A percentile compares a stretch with the other conserved stretches of the same genome.
These are phyloP conservation scores for Didymella lethalis DNA, from an alignment of 2,329 filamentous ascomycete species.

Conservation along the genomic window DNA sequence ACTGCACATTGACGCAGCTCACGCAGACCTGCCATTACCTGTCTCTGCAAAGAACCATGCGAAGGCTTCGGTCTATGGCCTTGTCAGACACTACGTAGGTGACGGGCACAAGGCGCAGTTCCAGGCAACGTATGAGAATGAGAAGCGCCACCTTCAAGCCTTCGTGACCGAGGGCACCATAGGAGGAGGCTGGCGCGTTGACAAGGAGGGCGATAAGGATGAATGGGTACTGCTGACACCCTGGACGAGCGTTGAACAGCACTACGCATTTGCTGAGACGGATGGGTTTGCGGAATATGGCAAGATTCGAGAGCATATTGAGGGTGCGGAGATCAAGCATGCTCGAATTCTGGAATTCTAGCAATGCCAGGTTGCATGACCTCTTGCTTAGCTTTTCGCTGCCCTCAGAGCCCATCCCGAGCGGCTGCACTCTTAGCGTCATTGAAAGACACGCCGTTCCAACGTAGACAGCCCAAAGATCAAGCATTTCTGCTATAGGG, in stretches of 20 bases:
- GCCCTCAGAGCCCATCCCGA: not conserved
- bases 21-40: constrained; percentile 39
- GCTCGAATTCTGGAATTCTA: constrained; percentile 30
- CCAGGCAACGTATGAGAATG: constrained; percentile 33
- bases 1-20: constrained; percentile 54
- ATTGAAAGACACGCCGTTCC: not conserved
- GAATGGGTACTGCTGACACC: constrained; percentile 55
- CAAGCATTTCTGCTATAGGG: not conserved
- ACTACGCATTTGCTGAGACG: constrained; percentile 45
- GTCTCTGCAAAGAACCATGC: constrained; percentile 9
- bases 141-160: constrained; percentile 35
- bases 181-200: constrained; percentile 53
- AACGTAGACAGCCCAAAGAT: not conserved
- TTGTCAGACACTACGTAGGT: constrained; percentile 49
- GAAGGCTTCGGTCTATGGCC: constrained; percentile 34
- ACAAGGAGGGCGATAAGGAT: constrained; percentile 46
- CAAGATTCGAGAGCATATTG: constrained; percentile 27
- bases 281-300: constrained; percentile 44
- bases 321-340: constrained; percentile 38
- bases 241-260: constrained; percentile 50
- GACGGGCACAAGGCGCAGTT: constrained; percentile 36
- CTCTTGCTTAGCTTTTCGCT: not conserved
- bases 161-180: constrained; percentile 40
- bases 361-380: not conserved
- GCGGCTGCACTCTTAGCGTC: not conserved